Evolutionary conservation across 768 basidiomycete species (phyloP), one percentile per base, ranked within the genome.

Genomic region (Lentinus brumalis): DNA sequence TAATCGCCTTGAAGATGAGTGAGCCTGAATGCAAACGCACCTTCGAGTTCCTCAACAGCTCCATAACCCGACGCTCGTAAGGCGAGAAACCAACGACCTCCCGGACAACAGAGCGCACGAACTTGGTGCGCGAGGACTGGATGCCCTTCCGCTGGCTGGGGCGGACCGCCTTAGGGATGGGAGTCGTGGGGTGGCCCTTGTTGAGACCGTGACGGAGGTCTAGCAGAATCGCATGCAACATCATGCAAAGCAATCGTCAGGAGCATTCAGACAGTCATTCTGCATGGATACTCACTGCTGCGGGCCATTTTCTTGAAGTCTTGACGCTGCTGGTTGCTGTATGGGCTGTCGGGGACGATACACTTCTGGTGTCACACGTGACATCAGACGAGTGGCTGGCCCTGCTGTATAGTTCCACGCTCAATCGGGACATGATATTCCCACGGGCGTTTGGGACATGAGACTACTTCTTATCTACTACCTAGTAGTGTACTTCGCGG

Each of bases 51-150:
- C 96, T 88, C 82, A 97, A 77, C 85, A 99, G 76, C 79, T 99
- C 97, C 91, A 99, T 86, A 57, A 98, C 95, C 69, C 97, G 87
- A 73, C 95, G 85, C 85, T 99, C 97, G 76, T 99, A 98, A 39
- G 96, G 89, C 39, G 94, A 91, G 81, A 97, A 98, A 63, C 96
- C 96, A 70, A 87, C 94, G 75, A 99, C 97, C 84, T 99, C 97
- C 69, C 96, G 87, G 72, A 98, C 83, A 63, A 98, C 84, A 66
- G 88, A 90, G 75, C 92, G 91, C 74, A 98, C 95, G 71, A 99
- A 94, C 71, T 90, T 89, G 74, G 90, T 95, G 82, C 94, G 94
- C 68, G 87, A 86, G 50, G 92, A 94, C 73, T 86, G 86, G 65
- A 86, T 81, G 68, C 97, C 97, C 84, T 98, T 98, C 77, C 93